Base-by-base conservation (phyloP, 2,329 filamentous ascomycete species). In the Macrophomina tecta region DNA sequence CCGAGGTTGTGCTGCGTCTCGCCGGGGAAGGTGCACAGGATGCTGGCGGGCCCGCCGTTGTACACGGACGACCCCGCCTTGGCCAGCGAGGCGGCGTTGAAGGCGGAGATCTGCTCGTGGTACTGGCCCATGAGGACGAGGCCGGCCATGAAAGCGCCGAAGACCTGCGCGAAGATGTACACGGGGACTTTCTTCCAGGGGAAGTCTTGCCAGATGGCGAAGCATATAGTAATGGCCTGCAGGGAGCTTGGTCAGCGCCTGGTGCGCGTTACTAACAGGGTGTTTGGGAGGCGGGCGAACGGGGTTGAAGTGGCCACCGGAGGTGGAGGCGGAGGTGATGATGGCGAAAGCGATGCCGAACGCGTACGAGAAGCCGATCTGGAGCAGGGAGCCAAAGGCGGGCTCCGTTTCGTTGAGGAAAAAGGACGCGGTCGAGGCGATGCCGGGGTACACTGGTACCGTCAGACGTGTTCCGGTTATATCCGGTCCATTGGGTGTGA, bases 261-360 rank as follows among this genome's bases (percentile, higher is more conserved):
- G 23, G 23, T 23, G 23, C 23, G 23, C 23, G 23, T 23, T 23
- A 23, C 23, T 23, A 23, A 23, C 23, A 23, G 23, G 23, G 23
- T 75, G 72, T 5, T 5, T 72, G 70, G 56, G 28, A 14, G 1
- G 3, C 4, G 9, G 6, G 9, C 51, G 11, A 56, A 65, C 63
- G 3, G 84, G 84, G 69, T 86, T 86, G 72, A 87, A 85, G 69
- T 87, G 85, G 1, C 83, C 85, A 66, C 86, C 85, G 5, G 82
- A 85, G 1, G 82, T 84, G 1, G 84, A 76, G 5, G 80, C 86
- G 69, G 84, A 86, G 42, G 82, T 84, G 65, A 87, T 86, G 74
- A 88, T 86, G 52, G 86, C 86, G 69, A 87, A 86, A 14, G 85
- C 83, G 71, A 88, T 87, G 4, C 86, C 86, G 16, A 87, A 72